A percentile compares a stretch with the other conserved stretches of the same genome.
Evolutionary conservation across 2,329 filamentous ascomycete species (phyloP).

Genomic region (Hypoxylon sp.): DNA sequence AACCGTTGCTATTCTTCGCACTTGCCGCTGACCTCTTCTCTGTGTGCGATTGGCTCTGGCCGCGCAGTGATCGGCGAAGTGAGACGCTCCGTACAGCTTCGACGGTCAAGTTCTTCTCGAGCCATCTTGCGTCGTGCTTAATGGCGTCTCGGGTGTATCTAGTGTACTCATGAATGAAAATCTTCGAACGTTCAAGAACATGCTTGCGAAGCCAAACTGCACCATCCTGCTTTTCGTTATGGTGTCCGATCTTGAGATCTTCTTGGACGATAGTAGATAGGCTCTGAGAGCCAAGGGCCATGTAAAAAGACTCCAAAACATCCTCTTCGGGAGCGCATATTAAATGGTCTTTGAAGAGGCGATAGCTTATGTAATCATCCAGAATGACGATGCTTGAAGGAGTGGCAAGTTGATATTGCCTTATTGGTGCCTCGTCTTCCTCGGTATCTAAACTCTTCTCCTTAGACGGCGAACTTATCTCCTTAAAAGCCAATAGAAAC

Average conservation of each 20-base stretch:
- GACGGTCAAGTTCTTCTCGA: conserved; percentile 86
- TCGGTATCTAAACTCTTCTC: conserved; percentile 63
- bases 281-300: conserved; percentile 79
- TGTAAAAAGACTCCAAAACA: conserved; percentile 84
- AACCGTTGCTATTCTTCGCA: conserved; percentile 64
- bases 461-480: conserved; percentile 65
- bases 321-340: conserved; percentile 94
- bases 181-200: conserved; percentile 86
- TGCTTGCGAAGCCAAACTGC: conserved; percentile 79
- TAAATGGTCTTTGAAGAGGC: conserved; percentile 85
- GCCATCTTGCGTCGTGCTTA: conserved; percentile 88
- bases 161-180: conserved; percentile 84
- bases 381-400: conserved; percentile 80
- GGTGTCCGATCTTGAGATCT: conserved; percentile 76
- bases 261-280: conserved; percentile 84
- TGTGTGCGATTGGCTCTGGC: conserved; percentile 74
- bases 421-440: conserved; percentile 74
- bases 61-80: conserved; percentile 79
- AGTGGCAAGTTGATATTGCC: conserved; percentile 81
- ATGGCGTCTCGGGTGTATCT: conserved; percentile 81
- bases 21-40: conserved; percentile 82
- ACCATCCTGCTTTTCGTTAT: conserved; percentile 73
- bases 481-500: conserved; percentile 86
- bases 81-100: conserved; percentile 82
- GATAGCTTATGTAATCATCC: conserved; percentile 90